Percentiles rank a stretch among this genome's conserved stretches.
Conservation (phyloP, 768 basidiomycete species). For the Tricholoma matsutake region DNA sequence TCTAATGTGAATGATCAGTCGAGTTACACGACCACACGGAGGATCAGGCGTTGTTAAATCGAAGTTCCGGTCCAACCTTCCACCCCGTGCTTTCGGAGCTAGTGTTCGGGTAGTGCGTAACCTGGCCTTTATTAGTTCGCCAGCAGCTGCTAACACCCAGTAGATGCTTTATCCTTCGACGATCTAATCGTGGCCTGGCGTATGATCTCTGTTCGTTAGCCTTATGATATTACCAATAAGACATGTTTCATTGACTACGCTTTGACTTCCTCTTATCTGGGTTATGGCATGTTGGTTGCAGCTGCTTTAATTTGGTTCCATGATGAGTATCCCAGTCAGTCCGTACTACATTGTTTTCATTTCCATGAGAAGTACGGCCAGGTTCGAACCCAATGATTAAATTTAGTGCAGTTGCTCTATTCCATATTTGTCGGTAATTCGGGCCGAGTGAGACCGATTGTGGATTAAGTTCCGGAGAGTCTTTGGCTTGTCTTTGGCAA, state of each 20-base stretch:
- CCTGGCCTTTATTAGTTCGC: neutral
- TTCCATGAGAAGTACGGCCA: too few species aligned
- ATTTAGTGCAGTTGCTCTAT: too few species aligned
- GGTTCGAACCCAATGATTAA: too few species aligned
- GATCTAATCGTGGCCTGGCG: slow-evolving; percentile 48
- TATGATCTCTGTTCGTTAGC: slow-evolving; percentile 33
- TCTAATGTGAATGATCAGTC: slow-evolving; percentile 42
- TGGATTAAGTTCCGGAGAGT: too few species aligned
- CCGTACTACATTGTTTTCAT: too few species aligned
- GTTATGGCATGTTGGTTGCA: too few species aligned
- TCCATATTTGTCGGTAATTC: neutral
- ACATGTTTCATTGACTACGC: too few species aligned
- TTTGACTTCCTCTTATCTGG: too few species aligned
- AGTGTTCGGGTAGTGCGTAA: slow-evolving; percentile 81
- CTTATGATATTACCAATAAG: slow-evolving; percentile 41
- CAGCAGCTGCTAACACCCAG: slow-evolving; percentile 5
- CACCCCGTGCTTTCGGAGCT: slow-evolving; percentile 92
- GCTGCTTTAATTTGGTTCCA: too few species aligned
- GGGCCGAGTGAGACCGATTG: neutral
- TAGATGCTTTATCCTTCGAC: slow-evolving; percentile 94
- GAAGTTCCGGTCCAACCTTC: slow-evolving; percentile 95
- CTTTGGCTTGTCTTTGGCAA: too few species aligned
- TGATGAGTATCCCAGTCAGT: too few species aligned
- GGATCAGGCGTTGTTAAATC: slow-evolving; percentile 94
- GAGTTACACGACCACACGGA: slow-evolving; percentile 92